A percentile compares a stretch with the other conserved stretches of the same genome.
phyloP scores from a whole-genome alignment of 1,284 basidiomycete genomes.

The Papiliotrema fonsecae region DNA sequence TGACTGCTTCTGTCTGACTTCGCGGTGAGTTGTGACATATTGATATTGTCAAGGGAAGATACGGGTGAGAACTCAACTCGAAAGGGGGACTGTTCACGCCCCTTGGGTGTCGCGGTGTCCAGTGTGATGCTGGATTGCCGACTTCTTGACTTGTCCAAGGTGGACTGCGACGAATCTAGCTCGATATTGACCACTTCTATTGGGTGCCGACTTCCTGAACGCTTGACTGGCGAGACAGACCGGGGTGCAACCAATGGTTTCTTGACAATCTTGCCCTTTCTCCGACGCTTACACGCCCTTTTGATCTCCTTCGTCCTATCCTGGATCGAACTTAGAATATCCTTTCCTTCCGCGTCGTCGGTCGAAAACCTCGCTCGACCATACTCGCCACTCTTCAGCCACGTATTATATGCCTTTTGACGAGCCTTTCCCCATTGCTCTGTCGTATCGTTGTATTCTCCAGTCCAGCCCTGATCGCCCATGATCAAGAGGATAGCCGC shows the following conservation, averaged over 20 bases:
- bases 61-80: not conserved
- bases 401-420: constrained; percentile 11
- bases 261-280: no score
- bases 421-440: constrained; percentile 12
- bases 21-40: no score
- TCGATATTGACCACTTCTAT: not conserved
- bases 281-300: not conserved
- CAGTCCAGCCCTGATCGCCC: constrained; percentile 23
- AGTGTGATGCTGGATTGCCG: no score
- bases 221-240: no score
- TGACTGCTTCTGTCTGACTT: no score
- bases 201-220: not conserved
- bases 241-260: no score
- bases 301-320: no score
- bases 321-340: no score
- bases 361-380: constrained; percentile 11
- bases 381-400: constrained; percentile 28
- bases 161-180: not conserved
- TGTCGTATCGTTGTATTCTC: constrained; percentile 6
- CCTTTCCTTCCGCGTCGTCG: constrained; percentile 4
- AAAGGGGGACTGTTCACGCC: not conserved
- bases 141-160: not conserved
- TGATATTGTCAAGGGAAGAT: not conserved
- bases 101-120: not conserved
- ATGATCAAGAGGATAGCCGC: constrained; percentile 36